Conservation (phyloP, 2,329 filamentous ascomycete species). For the Hymenoscyphus salicellus region DNA sequence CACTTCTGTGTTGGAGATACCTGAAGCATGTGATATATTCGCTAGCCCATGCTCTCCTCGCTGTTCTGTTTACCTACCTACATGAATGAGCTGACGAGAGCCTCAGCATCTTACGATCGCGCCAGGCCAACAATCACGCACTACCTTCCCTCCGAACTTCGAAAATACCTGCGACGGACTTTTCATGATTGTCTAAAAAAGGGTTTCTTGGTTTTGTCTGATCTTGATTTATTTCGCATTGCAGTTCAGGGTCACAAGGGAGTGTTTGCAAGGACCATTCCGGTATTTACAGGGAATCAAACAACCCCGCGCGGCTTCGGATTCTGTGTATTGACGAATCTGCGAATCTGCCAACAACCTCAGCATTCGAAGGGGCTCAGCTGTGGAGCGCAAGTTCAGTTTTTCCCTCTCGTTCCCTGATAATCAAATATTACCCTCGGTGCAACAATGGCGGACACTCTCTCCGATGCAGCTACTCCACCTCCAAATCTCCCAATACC, state of each 20-base stretch:
- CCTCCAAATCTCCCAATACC: slow-evolving; percentile 16
- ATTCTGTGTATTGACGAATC: neutral
- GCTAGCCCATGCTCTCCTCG: neutral
- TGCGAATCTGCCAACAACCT: neutral
- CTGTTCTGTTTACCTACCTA: neutral
- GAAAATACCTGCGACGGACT: neutral
- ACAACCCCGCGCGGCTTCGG: neutral
- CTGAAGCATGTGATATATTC: too few relatives aligned
- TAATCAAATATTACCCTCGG: neutral
- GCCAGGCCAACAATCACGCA: neutral
- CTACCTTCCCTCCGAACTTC: neutral
- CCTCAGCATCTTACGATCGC: neutral
- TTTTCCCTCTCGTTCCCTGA: neutral
- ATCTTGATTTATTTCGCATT: neutral
- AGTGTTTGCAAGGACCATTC: neutral
- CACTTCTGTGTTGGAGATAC: too few relatives aligned
- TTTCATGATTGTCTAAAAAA: neutral
- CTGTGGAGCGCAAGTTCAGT: neutral
- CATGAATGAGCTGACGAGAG: neutral
- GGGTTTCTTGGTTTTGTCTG: neutral
- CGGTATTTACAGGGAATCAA: neutral
- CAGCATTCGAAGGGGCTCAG: neutral
- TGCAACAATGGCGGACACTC: slow-evolving; percentile 24
- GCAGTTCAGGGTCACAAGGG: neutral
- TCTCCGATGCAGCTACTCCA: slow-evolving; percentile 26